Evolutionary conservation across 495 filamentous ascomycete genomes (phyloP).

Genomic region (Arthonia radiata): DNA sequence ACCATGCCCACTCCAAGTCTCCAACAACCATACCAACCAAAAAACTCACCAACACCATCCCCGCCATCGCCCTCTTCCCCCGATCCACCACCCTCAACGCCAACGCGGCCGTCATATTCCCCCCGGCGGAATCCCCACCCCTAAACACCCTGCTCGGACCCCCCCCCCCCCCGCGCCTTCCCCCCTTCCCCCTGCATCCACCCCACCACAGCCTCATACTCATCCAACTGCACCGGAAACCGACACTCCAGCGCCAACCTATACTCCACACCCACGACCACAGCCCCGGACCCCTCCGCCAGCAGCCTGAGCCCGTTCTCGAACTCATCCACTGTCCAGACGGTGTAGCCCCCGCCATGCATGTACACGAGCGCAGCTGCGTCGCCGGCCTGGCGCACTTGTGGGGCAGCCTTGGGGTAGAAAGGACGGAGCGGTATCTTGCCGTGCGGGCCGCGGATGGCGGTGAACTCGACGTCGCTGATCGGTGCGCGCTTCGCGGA

Average conservation of each 20-base stretch:
- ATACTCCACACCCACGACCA: slow-evolving; percentile 14
- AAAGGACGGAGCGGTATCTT: slow-evolving; percentile 13
- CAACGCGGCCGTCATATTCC: slow-evolving; percentile 16
- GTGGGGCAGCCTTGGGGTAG: slow-evolving; percentile 6
- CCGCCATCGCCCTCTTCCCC: slow-evolving; percentile 6
- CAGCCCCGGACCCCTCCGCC: slow-evolving; percentile 7
- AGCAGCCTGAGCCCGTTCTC: slow-evolving; percentile 14
- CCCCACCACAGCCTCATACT: slow-evolving; percentile 8
- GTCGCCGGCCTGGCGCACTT: slow-evolving; percentile 1
- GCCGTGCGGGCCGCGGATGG: slow-evolving; percentile 15
- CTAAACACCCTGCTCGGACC: too few relatives aligned
- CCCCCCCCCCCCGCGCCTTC: slow-evolving; percentile 3
- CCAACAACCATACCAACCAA: slow-evolving; percentile 3
- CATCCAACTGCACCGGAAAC: slow-evolving; percentile 13
- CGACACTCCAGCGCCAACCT: slow-evolving; percentile 16
- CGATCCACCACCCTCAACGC: slow-evolving; percentile 10
- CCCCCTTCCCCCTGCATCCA: slow-evolving; percentile 1
- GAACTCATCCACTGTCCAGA: slow-evolving; percentile 16
- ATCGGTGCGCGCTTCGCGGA: slow-evolving; percentile 8
- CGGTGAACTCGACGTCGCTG: slow-evolving; percentile 12
- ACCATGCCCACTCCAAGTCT: too few relatives aligned
- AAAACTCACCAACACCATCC: slow-evolving; percentile 1
- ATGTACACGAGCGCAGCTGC: slow-evolving; percentile 13
- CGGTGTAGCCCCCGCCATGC: slow-evolving; percentile 19
- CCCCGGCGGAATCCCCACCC: too few relatives aligned